Evolutionary conservation across 1,284 basidiomycete genomes (phyloP), one percentile per base, ranked within the genome.

Genomic region (Microbotryum scabiosae): DNA sequence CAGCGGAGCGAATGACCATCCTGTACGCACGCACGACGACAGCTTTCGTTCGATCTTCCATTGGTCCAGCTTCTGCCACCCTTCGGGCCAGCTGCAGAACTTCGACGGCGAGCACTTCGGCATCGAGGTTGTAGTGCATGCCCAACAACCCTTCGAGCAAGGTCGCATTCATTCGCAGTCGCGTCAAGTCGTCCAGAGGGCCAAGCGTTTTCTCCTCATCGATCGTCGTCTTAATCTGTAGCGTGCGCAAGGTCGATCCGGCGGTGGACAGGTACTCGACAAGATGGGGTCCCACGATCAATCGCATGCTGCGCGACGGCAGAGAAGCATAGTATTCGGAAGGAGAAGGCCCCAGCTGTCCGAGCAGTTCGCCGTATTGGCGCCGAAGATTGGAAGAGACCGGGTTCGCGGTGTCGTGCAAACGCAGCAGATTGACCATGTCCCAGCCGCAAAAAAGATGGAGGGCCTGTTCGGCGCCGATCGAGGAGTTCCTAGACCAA

Each of bases 281-380:
- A 9, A 62, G n/a, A 26, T 62, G 60, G 8, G 41, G 44, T 9
- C 41, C n/a, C 36, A 41, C 16, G 36, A 18, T 16, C 36, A 5
- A 41, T 41, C 36, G 36, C 36, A 41, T 41, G 36, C 36, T 10
- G 16, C 36, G 36, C 36, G 36, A 41, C 36, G 36, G 36, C 14
- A 41, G 14, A 41, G 36, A 41, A 41, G 36, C 14, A 41, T 41
- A 41, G 36, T 58, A 62, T 5, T 25, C 18, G 5, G 46, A 3
- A 1, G 67, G 64, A 14, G 46, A 30, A 5, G 64, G 64, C 1
- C 54, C 14, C 12, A 68, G 54, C 0, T 51, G 56, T 0, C 50
- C 44, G 14, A 68, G 53, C 1, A 66, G 18, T 8, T 45, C 12
- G 25, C 66, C 66, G 46, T 67, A 68, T 30, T 26, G 52, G 36